These are phyloP conservation scores for Schrenkiella parvula DNA, from an alignment of 345 rosid species.

Conservation along the genomic window DNA sequence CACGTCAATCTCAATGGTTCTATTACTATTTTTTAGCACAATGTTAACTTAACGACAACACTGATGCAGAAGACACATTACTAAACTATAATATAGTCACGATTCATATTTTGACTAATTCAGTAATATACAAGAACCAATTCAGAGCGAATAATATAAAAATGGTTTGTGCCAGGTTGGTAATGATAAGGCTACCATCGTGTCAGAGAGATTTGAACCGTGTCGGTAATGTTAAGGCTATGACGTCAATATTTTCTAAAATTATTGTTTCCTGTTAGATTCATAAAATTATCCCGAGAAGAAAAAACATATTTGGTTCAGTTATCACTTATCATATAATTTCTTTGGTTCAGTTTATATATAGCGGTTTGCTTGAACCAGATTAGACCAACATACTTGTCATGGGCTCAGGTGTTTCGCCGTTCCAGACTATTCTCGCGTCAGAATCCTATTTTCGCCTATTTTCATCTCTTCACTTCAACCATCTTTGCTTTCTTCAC, in stretches of 20 bases:
- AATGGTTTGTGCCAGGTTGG: no score
- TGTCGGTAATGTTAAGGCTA: no score
- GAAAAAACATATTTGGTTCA: no score
- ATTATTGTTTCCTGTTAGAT: not conserved
- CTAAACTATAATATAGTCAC: not conserved
- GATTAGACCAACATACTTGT: constrained; percentile 2
- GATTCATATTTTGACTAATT: not conserved
- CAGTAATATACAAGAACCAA: not conserved
- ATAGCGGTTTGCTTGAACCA: constrained; percentile 11
- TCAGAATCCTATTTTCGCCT: not conserved
- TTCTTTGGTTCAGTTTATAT: not conserved
- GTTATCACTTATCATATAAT: not conserved
- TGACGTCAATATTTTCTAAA: no score
- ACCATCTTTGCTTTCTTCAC: constrained; percentile 1
- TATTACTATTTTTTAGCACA: not conserved
- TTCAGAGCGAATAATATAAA: not conserved
- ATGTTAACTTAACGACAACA: not conserved
- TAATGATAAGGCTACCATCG: no score
- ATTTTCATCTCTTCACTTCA: not conserved
- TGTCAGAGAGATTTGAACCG: no score
- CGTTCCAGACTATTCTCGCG: not conserved
- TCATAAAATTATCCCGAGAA: not conserved
- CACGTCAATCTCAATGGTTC: not conserved
- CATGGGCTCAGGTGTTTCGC: not conserved
- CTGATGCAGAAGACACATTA: not conserved